These are phyloP conservation scores for Aegilops bicornis DNA, from an alignment of 176 grass and related monocot species.

Conservation along the genomic window DNA sequence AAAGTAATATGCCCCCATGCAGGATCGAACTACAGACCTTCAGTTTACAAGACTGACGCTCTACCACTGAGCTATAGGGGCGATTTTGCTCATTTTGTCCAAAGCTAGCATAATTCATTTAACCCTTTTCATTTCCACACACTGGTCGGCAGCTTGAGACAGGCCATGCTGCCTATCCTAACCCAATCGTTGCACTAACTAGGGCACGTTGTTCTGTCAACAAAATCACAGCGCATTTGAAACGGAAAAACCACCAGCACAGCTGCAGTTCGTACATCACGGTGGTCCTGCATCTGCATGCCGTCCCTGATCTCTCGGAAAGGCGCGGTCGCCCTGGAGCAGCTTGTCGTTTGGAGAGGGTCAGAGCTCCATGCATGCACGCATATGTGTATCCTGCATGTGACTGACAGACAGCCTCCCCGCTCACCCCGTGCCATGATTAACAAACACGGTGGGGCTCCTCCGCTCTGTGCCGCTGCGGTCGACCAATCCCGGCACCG, in stretches of 20 bases:
- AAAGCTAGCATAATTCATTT: rapidly evolving
- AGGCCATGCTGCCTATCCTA: not conserved
- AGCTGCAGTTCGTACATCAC: not conserved
- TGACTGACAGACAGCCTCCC: not conserved
- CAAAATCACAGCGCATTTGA: not conserved
- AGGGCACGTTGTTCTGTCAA: not conserved
- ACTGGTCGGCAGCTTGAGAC: not conserved
- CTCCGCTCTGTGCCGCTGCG: not conserved
- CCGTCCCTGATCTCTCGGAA: conserved; percentile 17
- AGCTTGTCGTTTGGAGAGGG: conserved; percentile 17
- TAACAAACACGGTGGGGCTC: conserved; percentile 25
- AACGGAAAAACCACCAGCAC: not conserved
- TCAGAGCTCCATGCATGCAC: too few relatives aligned
- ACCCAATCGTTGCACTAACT: not conserved
- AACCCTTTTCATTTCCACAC: not conserved
- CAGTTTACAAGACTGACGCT: conserved; percentile 99
- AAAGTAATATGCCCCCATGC: conserved; percentile 20
- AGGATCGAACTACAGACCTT: conserved; percentile 70
- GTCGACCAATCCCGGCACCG: not conserved
- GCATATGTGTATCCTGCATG: too few relatives aligned
- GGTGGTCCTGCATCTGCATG: conserved; percentile 6
- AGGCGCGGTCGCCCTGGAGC: not conserved
- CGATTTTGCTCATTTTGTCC: too few relatives aligned
- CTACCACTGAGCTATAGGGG: conserved; percentile 73
- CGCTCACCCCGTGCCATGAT: not conserved